Base-by-base conservation (phyloP, 768 basidiomycete genomes). In the Suillus brevipes region DNA sequence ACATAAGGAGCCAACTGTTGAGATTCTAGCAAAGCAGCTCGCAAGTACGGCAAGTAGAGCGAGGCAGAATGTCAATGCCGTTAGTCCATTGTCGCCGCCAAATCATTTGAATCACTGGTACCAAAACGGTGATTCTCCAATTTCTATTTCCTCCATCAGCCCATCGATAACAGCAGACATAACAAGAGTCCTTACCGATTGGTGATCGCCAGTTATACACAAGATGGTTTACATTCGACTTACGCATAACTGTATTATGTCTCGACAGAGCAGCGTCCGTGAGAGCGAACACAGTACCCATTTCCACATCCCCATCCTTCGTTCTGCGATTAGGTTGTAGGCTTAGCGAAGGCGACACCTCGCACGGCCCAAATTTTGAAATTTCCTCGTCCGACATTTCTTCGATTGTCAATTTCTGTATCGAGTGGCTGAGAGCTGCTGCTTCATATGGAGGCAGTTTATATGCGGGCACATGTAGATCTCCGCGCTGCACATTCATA, bases 141-240 rank as follows among this genome's bases (percentile, higher is more conserved):
- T 42, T 31, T 59, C 58, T 59, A 20, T 25, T 9, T n/a, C 58
- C 28, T 45, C 25, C 14, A 23, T 60, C 10, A 61, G 62, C 58
- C 55, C 20, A 63, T 45, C 7, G 6, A 38, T 18, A 45, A 52
- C 31, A 31, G 9, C 8, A 16, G 18, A 36, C 60, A 12, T 2
- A 52, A 60, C n/a, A 10, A 4, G 2, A 13, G 10, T 42, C 34
- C 80, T 53, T 62, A 91, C 89, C 86, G 61, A 91, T 87, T 1
- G 90, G 90, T 28, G 88, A 90, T 52, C 83, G 88, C 78, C 86
- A 91, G 67, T 85, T 84, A 67, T 86, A 80, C 58, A 90, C 81
- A 76, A 89, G 75, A 49, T 82, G 84, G 66, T 87, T 83, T 61
- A 74, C 61, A 20, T n/a, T 43, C 57, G 62, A 82, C 64, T 76